Evolutionary conservation across 257 asterid species (phyloP).

Genomic region (Przewalskia tangutica): DNA sequence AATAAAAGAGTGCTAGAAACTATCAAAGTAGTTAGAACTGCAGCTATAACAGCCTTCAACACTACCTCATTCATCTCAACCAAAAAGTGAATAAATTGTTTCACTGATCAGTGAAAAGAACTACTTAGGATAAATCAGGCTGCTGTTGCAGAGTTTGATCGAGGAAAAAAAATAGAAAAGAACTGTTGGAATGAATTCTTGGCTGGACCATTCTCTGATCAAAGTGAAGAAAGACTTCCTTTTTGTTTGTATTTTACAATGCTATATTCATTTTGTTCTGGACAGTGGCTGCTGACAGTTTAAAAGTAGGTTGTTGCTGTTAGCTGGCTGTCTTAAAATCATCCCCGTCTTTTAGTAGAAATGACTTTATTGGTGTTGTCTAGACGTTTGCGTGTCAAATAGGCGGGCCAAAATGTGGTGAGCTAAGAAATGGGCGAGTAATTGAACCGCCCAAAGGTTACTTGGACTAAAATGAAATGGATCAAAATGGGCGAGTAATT

Average conservation of each 20-base stretch:
- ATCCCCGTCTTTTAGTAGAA: background rate
- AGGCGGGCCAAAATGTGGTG: background rate
- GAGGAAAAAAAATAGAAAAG: background rate
- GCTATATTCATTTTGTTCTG: background rate
- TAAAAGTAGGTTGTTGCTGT: constrained; percentile 13
- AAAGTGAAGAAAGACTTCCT: background rate
- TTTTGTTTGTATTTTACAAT: background rate
- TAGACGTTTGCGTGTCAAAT: too few species aligned
- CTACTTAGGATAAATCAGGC: background rate
- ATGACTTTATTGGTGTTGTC: background rate
- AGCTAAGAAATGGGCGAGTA: background rate
- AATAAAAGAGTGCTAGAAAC: constrained; percentile 28
- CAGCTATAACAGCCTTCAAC: constrained; percentile 31
- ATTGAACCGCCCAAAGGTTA: background rate
- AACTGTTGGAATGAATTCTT: background rate
- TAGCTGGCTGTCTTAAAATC: constrained; percentile 6
- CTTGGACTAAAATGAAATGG: background rate
- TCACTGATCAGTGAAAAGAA: background rate
- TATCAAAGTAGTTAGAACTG: constrained; percentile 33
- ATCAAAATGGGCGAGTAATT: background rate
- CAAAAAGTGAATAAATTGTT: background rate
- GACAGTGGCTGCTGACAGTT: background rate
- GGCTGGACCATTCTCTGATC: background rate
- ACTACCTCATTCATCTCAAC: constrained; percentile 5
- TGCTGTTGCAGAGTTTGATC: background rate